Percentiles rank a stretch among this genome's conserved stretches.
Evolutionary conservation across 768 basidiomycete genomes (phyloP).

Genomic region (Mycena amicta): DNA sequence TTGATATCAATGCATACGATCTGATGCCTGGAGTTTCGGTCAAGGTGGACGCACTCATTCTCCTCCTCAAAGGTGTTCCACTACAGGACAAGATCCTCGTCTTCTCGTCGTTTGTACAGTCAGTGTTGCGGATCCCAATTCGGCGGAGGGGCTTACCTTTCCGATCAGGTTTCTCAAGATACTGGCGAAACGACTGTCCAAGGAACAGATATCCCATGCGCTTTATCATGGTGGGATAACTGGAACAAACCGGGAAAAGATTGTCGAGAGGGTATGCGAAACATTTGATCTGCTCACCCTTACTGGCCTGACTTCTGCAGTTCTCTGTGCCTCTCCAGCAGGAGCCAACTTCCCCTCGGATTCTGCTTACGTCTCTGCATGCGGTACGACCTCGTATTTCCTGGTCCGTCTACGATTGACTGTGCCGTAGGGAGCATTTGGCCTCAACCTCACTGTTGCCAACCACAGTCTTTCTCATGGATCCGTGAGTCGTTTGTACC

Average conservation of each 20-base stretch:
- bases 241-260: no score
- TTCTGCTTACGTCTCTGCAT: background rate
- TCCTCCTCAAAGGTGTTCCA: background rate
- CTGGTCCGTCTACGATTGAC: background rate
- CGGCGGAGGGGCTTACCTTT: no score
- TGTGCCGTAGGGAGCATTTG: slow-evolving; percentile 3
- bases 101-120: background rate
- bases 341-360: no score
- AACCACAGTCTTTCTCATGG: slow-evolving; percentile 1
- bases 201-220: no score
- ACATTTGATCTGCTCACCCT: no score
- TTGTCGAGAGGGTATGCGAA: no score
- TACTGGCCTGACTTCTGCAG: no score
- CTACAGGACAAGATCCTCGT: background rate
- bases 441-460: slow-evolving; percentile 1
- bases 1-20: no score
- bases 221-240: no score
- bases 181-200: no score
- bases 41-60: background rate
- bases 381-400: background rate
- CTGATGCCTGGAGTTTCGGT: background rate
- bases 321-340: no score
- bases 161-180: no score
- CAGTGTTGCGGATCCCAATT: background rate
- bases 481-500: background rate